Evolutionary conservation across 208 protist genomes (phyloP).

Genomic region (Acanthamoeba comandoni): DNA sequence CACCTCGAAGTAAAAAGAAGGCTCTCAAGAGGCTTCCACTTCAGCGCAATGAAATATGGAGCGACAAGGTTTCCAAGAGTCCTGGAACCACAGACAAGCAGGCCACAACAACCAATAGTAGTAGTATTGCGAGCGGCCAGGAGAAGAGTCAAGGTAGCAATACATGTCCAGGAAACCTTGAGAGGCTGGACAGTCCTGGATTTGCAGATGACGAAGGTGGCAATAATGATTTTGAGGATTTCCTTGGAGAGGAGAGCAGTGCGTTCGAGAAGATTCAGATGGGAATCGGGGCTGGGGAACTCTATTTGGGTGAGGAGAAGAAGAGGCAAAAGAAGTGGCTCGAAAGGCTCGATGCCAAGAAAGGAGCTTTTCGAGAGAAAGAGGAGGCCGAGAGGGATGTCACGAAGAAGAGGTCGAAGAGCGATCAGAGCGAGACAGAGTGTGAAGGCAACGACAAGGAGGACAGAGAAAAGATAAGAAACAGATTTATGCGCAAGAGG

Average conservation of each 20-base stretch:
- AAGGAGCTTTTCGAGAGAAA: not conserved
- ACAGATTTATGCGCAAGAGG: not conserved
- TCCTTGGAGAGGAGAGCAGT: not conserved
- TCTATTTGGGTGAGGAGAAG: not conserved
- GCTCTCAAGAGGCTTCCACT: too few relatives aligned
- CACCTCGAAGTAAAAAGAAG: too few relatives aligned
- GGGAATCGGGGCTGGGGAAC: not conserved
- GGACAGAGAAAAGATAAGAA: not conserved
- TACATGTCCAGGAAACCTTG: too few relatives aligned
- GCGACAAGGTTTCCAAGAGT: too few relatives aligned
- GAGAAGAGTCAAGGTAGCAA: too few relatives aligned
- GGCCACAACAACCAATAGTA: too few relatives aligned
- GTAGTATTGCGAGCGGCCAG: too few relatives aligned
- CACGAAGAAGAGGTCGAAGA: not conserved
- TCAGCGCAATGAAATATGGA: too few relatives aligned
- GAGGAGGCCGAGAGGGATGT: not conserved
- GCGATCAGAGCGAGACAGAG: not conserved
- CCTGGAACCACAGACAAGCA: too few relatives aligned
- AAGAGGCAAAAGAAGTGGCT: not conserved
- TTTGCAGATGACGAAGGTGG: not conserved
- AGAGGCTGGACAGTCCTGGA: too few relatives aligned
- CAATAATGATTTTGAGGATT: not conserved
- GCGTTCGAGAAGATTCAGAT: not conserved
- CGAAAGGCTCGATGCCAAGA: not conserved
- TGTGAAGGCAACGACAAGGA: not conserved